Evolutionary conservation across 805 yeast genomes (phyloP).

Genomic region (Cyberlindnera euphorbiiphila): DNA sequence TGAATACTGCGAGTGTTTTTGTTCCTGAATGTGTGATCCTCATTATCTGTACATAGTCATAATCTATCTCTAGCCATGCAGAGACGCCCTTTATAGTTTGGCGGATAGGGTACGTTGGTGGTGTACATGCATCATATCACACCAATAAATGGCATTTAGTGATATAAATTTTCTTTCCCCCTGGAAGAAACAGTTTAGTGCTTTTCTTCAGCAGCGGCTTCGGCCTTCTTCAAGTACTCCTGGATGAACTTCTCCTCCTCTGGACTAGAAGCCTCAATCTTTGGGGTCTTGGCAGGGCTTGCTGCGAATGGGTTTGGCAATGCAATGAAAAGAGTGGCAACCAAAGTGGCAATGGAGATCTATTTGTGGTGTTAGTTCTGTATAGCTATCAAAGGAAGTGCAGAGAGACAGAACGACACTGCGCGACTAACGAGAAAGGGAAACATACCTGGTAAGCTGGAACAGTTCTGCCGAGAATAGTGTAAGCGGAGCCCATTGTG

Average conservation of each 20-base stretch:
- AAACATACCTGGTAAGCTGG: conserved; percentile 71
- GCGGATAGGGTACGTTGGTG: background rate
- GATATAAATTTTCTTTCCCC: background rate
- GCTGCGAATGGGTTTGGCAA: conserved; percentile 63
- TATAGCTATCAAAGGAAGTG: background rate
- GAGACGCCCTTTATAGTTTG: conserved; percentile 7
- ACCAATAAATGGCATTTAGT: no score
- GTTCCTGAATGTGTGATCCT: conserved; percentile 10
- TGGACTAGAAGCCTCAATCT: conserved; percentile 70
- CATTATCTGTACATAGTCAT: conserved; percentile 12
- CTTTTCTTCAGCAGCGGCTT: conserved; percentile 28
- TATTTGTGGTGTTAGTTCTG: conserved; percentile 19
- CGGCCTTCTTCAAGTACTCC: conserved; percentile 58
- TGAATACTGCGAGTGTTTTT: no score
- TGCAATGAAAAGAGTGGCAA: conserved; percentile 57
- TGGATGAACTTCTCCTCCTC: conserved; percentile 85
- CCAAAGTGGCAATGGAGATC: conserved; percentile 81
- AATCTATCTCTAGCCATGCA: conserved; percentile 9
- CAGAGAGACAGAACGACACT: background rate
- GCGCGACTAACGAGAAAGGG: background rate
- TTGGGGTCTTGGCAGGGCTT: conserved; percentile 44
- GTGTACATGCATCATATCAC: background rate
- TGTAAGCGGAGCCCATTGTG: conserved; percentile 80
- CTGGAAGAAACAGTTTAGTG: conserved; percentile 26
- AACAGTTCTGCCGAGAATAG: conserved; percentile 77